Evolutionary conservation across 805 yeast genomes (phyloP).

Genomic region (Monosporozyma aerobia): DNA sequence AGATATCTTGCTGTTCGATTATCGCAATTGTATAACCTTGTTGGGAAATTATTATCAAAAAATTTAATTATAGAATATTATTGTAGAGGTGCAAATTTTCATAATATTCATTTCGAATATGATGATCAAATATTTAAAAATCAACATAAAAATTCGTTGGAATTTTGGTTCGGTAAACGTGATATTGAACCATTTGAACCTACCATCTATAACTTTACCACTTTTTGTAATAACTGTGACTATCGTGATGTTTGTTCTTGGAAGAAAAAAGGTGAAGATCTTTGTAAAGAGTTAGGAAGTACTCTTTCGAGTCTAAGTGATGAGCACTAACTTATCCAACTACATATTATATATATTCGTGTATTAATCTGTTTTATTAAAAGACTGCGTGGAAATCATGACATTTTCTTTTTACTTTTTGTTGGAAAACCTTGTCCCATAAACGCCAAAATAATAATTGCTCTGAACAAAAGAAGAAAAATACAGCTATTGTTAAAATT

Average conservation of each 20-base stretch:
- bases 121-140: slow-evolving; percentile 25
- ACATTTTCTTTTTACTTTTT: too few species aligned
- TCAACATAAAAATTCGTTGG: slow-evolving; percentile 30
- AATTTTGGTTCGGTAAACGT: slow-evolving; percentile 53
- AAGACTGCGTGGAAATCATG: too few species aligned
- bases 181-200: slow-evolving; percentile 37
- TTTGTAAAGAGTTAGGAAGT: slow-evolving; percentile 10
- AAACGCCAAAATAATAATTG: too few species aligned
- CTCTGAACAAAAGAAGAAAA: too few species aligned
- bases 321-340: not conserved
- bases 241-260: slow-evolving; percentile 39
- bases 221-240: slow-evolving; percentile 47
- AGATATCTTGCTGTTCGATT: slow-evolving; percentile 47
- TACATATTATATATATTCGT: not conserved
- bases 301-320: slow-evolving; percentile 1
- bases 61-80: slow-evolving; percentile 45
- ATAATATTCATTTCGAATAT: slow-evolving; percentile 34
- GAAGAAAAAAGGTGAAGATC: slow-evolving; percentile 22
- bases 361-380: too few species aligned
- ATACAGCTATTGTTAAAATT: too few species aligned
- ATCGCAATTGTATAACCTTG: slow-evolving; percentile 33
- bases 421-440: too few species aligned
- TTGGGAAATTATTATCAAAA: slow-evolving; percentile 30
- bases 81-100: slow-evolving; percentile 35
- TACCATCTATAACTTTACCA: slow-evolving; percentile 27